Evolutionary conservation across 2,329 filamentous ascomycete species (phyloP).

Genomic region (Microascus cirrosus): DNA sequence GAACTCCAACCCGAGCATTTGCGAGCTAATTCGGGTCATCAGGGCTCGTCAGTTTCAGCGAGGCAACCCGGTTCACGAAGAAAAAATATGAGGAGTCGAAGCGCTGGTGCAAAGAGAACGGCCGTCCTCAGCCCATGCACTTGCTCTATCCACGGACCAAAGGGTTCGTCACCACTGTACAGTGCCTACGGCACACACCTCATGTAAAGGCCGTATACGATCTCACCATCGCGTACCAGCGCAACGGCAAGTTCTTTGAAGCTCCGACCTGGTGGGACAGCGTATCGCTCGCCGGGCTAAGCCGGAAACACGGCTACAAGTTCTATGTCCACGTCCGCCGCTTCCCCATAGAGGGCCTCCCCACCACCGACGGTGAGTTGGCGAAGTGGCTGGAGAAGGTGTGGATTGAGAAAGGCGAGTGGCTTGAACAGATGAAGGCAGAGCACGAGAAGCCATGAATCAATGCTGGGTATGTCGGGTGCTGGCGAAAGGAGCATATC

Average conservation of each 20-base stretch:
- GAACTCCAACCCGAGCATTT: not conserved
- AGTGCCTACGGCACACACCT: slow-evolving; percentile 36
- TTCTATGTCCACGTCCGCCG: slow-evolving; percentile 39
- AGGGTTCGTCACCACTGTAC: slow-evolving; percentile 48
- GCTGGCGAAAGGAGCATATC: not conserved
- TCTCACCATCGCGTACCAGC: slow-evolving; percentile 41
- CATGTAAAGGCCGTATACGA: slow-evolving; percentile 45
- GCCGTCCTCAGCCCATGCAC: slow-evolving; percentile 40
- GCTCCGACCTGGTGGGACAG: slow-evolving; percentile 43
- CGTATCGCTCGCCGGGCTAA: slow-evolving; percentile 27
- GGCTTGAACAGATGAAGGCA: slow-evolving; percentile 30
- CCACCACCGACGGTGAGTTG: slow-evolving; percentile 32
- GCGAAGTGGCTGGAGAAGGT: slow-evolving; percentile 39
- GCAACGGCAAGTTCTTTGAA: slow-evolving; percentile 26
- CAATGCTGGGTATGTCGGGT: not conserved
- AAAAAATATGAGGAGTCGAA: slow-evolving; percentile 39
- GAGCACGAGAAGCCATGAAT: slow-evolving; percentile 18
- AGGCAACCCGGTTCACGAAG: slow-evolving; percentile 48
- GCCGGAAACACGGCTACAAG: slow-evolving; percentile 24
- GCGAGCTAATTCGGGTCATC: not conserved
- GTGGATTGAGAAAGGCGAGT: slow-evolving; percentile 42
- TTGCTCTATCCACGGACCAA: slow-evolving; percentile 49
- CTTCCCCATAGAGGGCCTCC: slow-evolving; percentile 35
- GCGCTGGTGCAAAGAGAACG: slow-evolving; percentile 38
- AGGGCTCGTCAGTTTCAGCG: slow-evolving; percentile 56